phyloP scores from a whole-genome alignment of 1,284 basidiomycete genomes.

The Cutaneotrichosporon sp. region DNA sequence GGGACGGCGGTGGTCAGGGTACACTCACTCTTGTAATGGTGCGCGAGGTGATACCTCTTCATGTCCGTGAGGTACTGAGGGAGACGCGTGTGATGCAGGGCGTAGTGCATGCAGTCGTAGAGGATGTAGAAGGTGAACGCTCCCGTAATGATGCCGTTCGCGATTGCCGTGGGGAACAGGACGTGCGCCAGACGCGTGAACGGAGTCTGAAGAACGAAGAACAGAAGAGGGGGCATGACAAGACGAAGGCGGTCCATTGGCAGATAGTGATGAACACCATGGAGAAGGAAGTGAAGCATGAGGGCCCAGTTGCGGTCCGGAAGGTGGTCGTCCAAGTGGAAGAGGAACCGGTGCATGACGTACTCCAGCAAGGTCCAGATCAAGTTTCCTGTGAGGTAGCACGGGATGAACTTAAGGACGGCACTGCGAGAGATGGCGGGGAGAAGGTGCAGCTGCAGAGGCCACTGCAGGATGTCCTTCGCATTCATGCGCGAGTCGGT shows the following conservation, averaged over 20 bases:
- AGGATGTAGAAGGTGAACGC: constrained; percentile 84
- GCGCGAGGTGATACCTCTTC: constrained; percentile 97
- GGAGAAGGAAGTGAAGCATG: constrained; percentile 85
- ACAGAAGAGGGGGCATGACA: constrained; percentile 94
- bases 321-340: constrained; percentile 88
- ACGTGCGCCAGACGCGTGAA: constrained; percentile 82
- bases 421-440: constrained; percentile 29
- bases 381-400: constrained; percentile 75
- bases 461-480: constrained; percentile 29
- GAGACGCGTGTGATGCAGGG: constrained; percentile 82
- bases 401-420: constrained; percentile 54
- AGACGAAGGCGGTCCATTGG: constrained; percentile 94
- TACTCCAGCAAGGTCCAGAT: constrained; percentile 97
- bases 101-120: constrained; percentile 91
- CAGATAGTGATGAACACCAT: constrained; percentile 96
- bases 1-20: not conserved
- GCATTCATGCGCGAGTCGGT: constrained; percentile 48
- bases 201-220: constrained; percentile 71
- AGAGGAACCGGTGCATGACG: constrained; percentile 90
- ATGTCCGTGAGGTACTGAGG: constrained; percentile 81
- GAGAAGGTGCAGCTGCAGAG: constrained; percentile 25
- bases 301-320: constrained; percentile 79
- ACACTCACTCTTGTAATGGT: constrained; percentile 79
- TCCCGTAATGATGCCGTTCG: constrained; percentile 90
- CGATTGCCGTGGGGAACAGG: constrained; percentile 76